A percentile compares a stretch with the other conserved stretches of the same genome.
These are phyloP conservation scores for Naegleria lovaniensis DNA, from an alignment of 208 protist genomes.

Conservation along the genomic window DNA sequence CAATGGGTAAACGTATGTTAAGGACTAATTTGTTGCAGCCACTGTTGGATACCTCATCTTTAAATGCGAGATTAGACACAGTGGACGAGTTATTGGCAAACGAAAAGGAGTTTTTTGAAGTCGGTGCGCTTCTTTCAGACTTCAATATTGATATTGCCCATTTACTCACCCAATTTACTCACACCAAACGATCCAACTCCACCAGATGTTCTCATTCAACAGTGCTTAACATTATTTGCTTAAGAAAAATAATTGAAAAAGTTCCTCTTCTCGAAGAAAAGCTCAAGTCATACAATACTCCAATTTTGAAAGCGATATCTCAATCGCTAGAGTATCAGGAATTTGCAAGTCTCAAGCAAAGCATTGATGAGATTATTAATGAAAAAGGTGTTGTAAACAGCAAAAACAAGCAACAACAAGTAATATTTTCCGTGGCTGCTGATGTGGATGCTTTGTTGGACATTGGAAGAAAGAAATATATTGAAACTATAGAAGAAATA, in stretches of 20 bases:
- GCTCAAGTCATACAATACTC: background rate
- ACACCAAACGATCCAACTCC: background rate
- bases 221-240: background rate
- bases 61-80: background rate
- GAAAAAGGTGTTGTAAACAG: background rate
- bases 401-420: slow-evolving; percentile 10
- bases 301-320: background rate
- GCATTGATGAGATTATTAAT: slow-evolving; percentile 2
- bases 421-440: background rate
- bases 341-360: background rate
- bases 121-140: background rate
- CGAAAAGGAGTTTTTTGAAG: slow-evolving; percentile 6
- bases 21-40: slow-evolving; percentile 21
- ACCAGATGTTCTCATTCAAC: background rate
- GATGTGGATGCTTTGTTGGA: slow-evolving; percentile 23
- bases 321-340: background rate
- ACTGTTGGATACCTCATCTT: background rate
- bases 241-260: background rate
- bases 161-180: slow-evolving; percentile 14
- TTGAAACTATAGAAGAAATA: slow-evolving; percentile 8
- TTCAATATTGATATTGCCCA: slow-evolving; percentile 1
- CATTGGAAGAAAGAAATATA: slow-evolving; percentile 10
- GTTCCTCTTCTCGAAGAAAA: background rate
- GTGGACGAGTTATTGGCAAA: background rate
- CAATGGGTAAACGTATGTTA: slow-evolving; percentile 18